A percentile compares a stretch with the other conserved stretches of the same genome.
Evolutionary conservation across 2,329 filamentous ascomycete species (phyloP).

Genomic region (Epichloe festucae): DNA sequence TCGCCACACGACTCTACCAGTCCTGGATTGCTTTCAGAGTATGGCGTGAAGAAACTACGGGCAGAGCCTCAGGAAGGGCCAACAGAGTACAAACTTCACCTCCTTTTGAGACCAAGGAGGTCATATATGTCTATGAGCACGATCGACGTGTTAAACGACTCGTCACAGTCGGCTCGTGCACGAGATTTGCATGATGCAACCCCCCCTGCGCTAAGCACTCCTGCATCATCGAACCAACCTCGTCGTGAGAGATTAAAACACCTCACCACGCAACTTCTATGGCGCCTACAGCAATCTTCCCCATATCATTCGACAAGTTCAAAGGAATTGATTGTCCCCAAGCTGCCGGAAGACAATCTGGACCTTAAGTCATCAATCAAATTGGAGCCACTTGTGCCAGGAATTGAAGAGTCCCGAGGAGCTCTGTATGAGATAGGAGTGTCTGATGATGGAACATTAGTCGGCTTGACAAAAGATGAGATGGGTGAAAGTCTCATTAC

Average conservation of each 20-base stretch:
- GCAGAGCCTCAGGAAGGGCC: slow-evolving; percentile 90
- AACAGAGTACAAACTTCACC: slow-evolving; percentile 91
- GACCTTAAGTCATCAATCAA: slow-evolving; percentile 33
- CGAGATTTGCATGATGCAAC: slow-evolving; percentile 3
- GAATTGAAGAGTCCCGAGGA: slow-evolving; percentile 83
- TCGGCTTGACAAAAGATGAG: slow-evolving; percentile 81
- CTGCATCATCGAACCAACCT: slow-evolving; percentile 46
- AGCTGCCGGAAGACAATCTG: slow-evolving; percentile 52
- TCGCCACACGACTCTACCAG: slow-evolving; percentile 16
- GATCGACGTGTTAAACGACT: neutral
- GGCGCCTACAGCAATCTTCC: slow-evolving; percentile 89
- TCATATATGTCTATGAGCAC: slow-evolving; percentile 64
- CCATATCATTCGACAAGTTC: slow-evolving; percentile 76
- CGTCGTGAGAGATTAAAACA: slow-evolving; percentile 79
- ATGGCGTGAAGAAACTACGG: slow-evolving; percentile 62
- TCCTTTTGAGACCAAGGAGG: slow-evolving; percentile 67
- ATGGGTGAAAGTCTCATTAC: slow-evolving; percentile 83
- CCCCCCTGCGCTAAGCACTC: slow-evolving; percentile 14
- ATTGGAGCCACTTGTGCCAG: slow-evolving; percentile 51
- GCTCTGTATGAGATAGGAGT: slow-evolving; percentile 95
- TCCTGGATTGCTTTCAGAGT: slow-evolving; percentile 40
- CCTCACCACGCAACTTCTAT: slow-evolving; percentile 86
- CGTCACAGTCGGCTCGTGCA: slow-evolving; percentile 2
- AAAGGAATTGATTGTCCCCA: slow-evolving; percentile 60
- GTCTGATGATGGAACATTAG: slow-evolving; percentile 81